Conservation (phyloP, 306 rosid genomes). For the Pterocarpus macrocarpus region DNA sequence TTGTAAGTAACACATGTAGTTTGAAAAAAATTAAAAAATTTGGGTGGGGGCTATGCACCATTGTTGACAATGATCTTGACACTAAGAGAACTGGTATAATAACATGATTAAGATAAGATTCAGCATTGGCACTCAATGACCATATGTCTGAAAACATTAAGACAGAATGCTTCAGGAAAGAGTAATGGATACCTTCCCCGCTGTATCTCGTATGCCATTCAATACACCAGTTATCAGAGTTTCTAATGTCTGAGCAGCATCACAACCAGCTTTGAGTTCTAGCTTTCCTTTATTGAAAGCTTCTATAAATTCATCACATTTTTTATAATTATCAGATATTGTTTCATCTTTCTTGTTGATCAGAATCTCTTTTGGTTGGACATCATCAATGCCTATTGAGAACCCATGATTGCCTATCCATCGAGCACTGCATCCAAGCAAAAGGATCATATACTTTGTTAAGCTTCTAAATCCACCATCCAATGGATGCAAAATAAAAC, state of each 20-base stretch:
- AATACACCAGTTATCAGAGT: constrained; percentile 65
- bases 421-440: constrained; percentile 79
- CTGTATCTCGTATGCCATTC: constrained; percentile 69
- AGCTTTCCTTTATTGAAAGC: constrained; percentile 72
- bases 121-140: not conserved
- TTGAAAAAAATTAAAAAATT: not conserved
- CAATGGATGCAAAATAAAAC: constrained; percentile 32
- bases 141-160: constrained; percentile 6
- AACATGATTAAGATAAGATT: constrained; percentile 17
- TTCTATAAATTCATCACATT: constrained; percentile 70
- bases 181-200: constrained; percentile 68
- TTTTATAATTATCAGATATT: constrained; percentile 60
- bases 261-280: constrained; percentile 83
- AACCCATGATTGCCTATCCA: constrained; percentile 99
- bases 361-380: constrained; percentile 78
- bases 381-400: constrained; percentile 96
- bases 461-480: constrained; percentile 35
- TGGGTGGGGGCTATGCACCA: not conserved
- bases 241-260: constrained; percentile 93
- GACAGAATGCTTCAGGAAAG: constrained; percentile 28
- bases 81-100: constrained; percentile 23
- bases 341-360: constrained; percentile 61
- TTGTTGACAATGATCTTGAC: constrained; percentile 23
- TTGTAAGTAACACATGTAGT: not conserved
- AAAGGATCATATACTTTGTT: constrained; percentile 36